Base-by-base conservation (phyloP, 352 stramenopile species). In the Phytophthora tentaculata region DNA sequence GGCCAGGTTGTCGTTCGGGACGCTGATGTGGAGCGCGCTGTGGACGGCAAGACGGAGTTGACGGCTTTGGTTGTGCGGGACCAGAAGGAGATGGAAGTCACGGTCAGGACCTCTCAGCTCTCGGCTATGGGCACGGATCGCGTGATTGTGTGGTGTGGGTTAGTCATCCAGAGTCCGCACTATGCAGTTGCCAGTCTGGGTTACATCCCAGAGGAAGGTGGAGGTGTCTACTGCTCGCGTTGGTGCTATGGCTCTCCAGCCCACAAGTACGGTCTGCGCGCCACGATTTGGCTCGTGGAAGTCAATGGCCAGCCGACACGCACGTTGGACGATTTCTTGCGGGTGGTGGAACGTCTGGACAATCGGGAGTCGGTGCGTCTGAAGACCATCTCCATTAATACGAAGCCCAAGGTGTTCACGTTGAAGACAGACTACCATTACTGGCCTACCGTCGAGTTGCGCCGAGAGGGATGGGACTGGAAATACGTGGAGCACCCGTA, bases 391-490 rank as follows among this genome's bases (percentile, higher is more conserved):
- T 90, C 88, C 39, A 91, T 97, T 56, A 95, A 97, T 58, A 95
- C 85, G 2, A 97, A 97, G 59, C 83, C 84, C 35, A 95, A 93
- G 59, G 87, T 96, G 22, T 92, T 95, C 50, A 97, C 90, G n/a
- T 76, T 97, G 22, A 96, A 96, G 77, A 94, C 84, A 5, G 90
- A 97, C 69, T 96, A 96, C 61, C 83, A 95, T 73, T 97, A 97
- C 77, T 97, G 90, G 89, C 90, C 91, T 39, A 97, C 91, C 5
- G 73, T 94, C 32, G 88, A 97, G 74, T 75, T 97, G 29, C 79
- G 70, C 28, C 77, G 88, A 49, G 69, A 86, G 20, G 74, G 69
- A 43, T 86, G 64, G 62, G 83, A 94, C 54, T 95, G 87, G 87
- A 78, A 88, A 52, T 94, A 94, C 50, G 81, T 92, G 45, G 61